A percentile compares a stretch with the other conserved stretches of the same genome.
phyloP scores from a whole-genome alignment of 148 eudicot species.

The Gaultheria prostrata region DNA sequence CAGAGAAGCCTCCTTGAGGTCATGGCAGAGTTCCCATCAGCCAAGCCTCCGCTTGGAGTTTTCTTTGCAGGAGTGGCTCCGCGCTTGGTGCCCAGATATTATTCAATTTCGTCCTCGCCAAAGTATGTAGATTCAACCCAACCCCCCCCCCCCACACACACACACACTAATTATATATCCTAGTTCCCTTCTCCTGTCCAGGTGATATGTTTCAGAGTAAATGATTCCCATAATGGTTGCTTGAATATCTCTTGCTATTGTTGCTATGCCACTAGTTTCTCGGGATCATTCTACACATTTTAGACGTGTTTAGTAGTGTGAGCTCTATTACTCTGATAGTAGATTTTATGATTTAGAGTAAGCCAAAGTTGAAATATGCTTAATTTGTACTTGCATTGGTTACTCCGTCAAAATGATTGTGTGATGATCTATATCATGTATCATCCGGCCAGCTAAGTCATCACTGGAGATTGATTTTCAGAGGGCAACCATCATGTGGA shows the following conservation, averaged over 20 bases:
- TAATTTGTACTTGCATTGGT: not conserved
- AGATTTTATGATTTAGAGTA: not conserved
- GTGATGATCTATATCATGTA: not conserved
- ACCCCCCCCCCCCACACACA: no score
- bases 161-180: no score
- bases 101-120: conserved; percentile 95
- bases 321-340: not conserved
- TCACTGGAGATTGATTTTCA: not conserved
- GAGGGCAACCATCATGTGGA: not conserved
- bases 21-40: conserved; percentile 85
- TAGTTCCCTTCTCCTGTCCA: no score
- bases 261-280: not conserved
- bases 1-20: conserved; percentile 96
- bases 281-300: not conserved
- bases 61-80: conserved; percentile 96
- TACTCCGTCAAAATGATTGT: not conserved
- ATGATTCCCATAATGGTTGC: no score
- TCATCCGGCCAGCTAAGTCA: not conserved
- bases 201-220: not conserved
- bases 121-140: conserved; percentile 33
- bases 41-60: conserved; percentile 92
- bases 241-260: not conserved
- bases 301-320: not conserved
- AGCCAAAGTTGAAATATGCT: not conserved
- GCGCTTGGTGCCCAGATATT: conserved; percentile 90